Evolutionary conservation across 169 alveolate genomes (phyloP).

Genomic region (Cryptosporidium ryanae): DNA sequence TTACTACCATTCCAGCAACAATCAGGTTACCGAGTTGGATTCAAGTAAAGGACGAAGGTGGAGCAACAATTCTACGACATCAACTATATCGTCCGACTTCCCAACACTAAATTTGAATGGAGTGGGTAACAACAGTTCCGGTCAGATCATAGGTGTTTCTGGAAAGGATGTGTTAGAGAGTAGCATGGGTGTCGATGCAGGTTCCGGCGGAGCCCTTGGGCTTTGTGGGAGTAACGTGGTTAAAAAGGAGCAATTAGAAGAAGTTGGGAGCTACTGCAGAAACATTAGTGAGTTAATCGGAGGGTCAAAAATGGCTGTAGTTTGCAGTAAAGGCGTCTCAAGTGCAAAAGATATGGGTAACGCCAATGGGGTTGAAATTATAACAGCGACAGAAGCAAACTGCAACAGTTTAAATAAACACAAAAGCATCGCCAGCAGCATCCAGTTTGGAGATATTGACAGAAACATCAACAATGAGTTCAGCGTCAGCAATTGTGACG

Average conservation of each 20-base stretch:
- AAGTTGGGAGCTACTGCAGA: neutral
- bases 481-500: neutral
- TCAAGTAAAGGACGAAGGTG: conserved; percentile 72
- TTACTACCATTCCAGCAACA: neutral
- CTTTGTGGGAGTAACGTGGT: no score
- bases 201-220: neutral
- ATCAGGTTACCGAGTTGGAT: conserved; percentile 30
- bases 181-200: conserved; percentile 6
- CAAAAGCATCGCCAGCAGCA: neutral
- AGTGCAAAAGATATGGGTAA: neutral
- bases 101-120: conserved; percentile 1
- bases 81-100: conserved; percentile 54
- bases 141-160: no score
- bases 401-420: neutral
- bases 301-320: neutral
- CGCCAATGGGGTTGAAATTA: no score
- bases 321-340: neutral
- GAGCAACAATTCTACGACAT: conserved; percentile 71
- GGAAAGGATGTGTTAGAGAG: neutral
- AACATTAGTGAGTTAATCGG: neutral
- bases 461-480: neutral
- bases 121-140: neutral
- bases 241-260: no score
- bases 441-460: neutral
- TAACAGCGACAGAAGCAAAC: no score